Evolutionary conservation across 768 basidiomycete species (phyloP).

Genomic region (Trichaptum fuscoviolaceum): DNA sequence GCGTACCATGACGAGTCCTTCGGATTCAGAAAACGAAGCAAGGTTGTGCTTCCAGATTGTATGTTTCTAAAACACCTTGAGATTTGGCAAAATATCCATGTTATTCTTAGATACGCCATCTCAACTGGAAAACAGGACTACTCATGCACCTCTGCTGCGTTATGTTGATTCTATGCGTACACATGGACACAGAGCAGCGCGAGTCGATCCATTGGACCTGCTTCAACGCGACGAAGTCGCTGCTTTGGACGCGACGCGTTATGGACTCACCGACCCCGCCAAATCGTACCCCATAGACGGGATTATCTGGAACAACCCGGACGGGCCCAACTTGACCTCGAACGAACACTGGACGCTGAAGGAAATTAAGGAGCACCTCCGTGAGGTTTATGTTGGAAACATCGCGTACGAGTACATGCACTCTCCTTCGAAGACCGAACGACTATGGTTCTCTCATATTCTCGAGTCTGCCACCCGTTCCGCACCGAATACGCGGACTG

Average conservation of each 20-base stretch:
- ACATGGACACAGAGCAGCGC: conserved; percentile 80
- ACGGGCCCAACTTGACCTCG: conserved; percentile 21
- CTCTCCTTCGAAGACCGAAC: conserved; percentile 77
- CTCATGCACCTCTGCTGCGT: conserved; percentile 75
- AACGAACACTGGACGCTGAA: conserved; percentile 59
- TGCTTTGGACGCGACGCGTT: conserved; percentile 71
- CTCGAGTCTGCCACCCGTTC: conserved; percentile 53
- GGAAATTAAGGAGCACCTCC: conserved; percentile 66
- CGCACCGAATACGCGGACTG: conserved; percentile 7
- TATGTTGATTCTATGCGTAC: conserved; percentile 87
- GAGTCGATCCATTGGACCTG: conserved; percentile 83
- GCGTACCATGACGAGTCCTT: conserved; percentile 76
- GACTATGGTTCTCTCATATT: conserved; percentile 84
- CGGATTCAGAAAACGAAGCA: conserved; percentile 62
- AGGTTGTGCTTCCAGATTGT: conserved; percentile 71
- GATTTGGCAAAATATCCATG: conserved; percentile 3
- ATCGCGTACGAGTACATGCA: conserved; percentile 95
- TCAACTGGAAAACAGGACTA: conserved; percentile 62
- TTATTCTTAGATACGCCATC: conserved; percentile 47
- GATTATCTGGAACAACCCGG: conserved; percentile 67
- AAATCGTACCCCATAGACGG: conserved; percentile 69
- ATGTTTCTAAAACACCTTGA: conserved; percentile 23
- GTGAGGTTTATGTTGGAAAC: conserved; percentile 70
- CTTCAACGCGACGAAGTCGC: conserved; percentile 78
- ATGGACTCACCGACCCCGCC: conserved; percentile 56